Base-by-base conservation (phyloP, 345 rosid genomes). In the Melaleuca alternifolia region DNA sequence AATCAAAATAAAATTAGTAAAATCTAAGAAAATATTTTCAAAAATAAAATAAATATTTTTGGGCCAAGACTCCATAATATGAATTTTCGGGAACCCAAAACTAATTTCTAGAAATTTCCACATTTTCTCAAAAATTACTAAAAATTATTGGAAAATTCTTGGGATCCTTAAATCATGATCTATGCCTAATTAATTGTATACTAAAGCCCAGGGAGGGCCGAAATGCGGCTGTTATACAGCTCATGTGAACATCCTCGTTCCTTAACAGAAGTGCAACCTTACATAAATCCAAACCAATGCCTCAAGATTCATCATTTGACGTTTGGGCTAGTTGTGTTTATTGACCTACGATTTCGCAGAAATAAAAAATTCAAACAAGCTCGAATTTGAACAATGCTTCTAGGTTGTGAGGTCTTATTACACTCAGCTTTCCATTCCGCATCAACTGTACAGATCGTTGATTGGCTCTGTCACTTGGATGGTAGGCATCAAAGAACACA, bases 401-500 rank as follows among this genome's bases (percentile, higher is more conserved):
- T 2, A 89, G 50, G 79, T 87, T 89, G 54, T 51, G 85, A 21
- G 90, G 87, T 24, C 56, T 54, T 5, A 50, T 85, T 6, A 65
- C 28, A 12, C 54, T 11, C 5, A 24, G 33, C n/a, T 28, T 48
- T 10, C 90, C 90, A 53, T 26, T 71, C 90, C 90, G 87, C 81
- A 87, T 54, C 50, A 85, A 84, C 56, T 85, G 33, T 4, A 87
- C 86, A 5, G 50, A 37, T 83, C 82, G 87, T 41, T 11, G 6
- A 5, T 85, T 41, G 7, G 82, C 83, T 53, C 50, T 53, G 20
- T 89, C 86, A 5, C 84, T 26, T 10, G 86, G 76, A 75, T 89
- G 90, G 14, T 18, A 16, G 13, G 41, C 11, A 30, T 89, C 90
- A 83, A 86, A 86, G 87, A 89, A 61, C 41, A 89, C 59, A 21